Evolutionary conservation across 2,329 filamentous ascomycete genomes (phyloP).

Genomic region (Saccharata proteae): DNA sequence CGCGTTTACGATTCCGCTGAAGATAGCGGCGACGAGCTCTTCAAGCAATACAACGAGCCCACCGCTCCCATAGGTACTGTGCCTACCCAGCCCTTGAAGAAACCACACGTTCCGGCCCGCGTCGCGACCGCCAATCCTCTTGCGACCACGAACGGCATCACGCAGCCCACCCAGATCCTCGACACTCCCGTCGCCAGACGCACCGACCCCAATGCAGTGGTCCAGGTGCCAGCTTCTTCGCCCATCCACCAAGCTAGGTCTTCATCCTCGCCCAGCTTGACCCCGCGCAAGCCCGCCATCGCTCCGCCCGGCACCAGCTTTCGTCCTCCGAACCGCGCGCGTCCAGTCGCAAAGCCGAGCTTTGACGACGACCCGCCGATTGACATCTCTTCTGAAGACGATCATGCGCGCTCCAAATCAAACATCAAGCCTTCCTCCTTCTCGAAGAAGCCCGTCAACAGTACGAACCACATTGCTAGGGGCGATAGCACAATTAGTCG

Average conservation of each 20-base stretch:
- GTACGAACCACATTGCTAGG: background rate
- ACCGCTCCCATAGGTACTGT: slow-evolving; percentile 31
- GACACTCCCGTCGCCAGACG: slow-evolving; percentile 27
- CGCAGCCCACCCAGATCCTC: slow-evolving; percentile 51
- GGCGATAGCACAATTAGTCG: background rate
- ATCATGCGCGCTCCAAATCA: slow-evolving; percentile 40
- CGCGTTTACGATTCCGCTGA: slow-evolving; percentile 20
- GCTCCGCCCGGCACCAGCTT: slow-evolving; percentile 67
- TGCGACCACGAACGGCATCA: no score
- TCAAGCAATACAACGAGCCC: slow-evolving; percentile 41
- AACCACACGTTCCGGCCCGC: slow-evolving; percentile 10
- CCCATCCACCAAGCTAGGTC: slow-evolving; percentile 42
- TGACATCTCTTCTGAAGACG: slow-evolving; percentile 28
- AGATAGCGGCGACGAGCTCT: slow-evolving; percentile 35
- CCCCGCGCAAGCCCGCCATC: slow-evolving; percentile 36
- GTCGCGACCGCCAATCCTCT: slow-evolving; percentile 3
- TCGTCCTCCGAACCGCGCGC: slow-evolving; percentile 35
- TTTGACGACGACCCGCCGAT: slow-evolving; percentile 34
- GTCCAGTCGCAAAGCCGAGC: slow-evolving; percentile 18
- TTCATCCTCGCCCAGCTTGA: slow-evolving; percentile 28
- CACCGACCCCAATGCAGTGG: slow-evolving; percentile 24
- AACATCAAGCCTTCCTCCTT: slow-evolving; percentile 52
- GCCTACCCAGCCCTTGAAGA: slow-evolving; percentile 16
- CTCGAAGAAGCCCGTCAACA: slow-evolving; percentile 18
- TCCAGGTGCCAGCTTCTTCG: slow-evolving; percentile 87